Percentiles rank a stretch among this genome's conserved stretches.
Evolutionary conservation across 305 asterid species (phyloP).

Genomic region (Fraxinus dipetala): DNA sequence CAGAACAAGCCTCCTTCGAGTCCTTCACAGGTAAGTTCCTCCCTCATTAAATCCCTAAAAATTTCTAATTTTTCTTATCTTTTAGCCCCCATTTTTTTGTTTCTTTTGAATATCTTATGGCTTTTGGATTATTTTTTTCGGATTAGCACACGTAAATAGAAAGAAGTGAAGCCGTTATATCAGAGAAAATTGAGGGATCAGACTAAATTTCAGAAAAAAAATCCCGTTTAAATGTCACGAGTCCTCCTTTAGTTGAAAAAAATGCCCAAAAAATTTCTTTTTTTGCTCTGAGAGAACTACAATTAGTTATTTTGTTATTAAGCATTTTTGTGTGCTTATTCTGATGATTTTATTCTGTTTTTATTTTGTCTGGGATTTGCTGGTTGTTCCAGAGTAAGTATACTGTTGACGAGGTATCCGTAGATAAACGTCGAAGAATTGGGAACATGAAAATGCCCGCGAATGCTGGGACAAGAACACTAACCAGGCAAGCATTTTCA

Average conservation of each 20-base stretch:
- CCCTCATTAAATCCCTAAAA: neutral
- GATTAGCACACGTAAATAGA: neutral
- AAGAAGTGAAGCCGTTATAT: neutral
- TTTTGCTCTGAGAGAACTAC: neutral
- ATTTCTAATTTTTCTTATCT: neutral
- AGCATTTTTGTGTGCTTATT: neutral
- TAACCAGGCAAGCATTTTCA: constrained; percentile 67
- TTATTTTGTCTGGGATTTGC: neutral
- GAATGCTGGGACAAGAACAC: constrained; percentile 39
- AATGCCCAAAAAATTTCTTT: neutral
- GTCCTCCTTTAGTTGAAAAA: neutral
- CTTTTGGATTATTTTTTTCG: neutral
- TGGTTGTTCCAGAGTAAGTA: constrained; percentile 46
- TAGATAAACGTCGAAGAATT: constrained; percentile 71
- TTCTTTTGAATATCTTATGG: neutral
- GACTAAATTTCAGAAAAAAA: neutral
- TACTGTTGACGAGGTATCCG: constrained; percentile 45
- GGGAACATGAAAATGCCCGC: constrained; percentile 63
- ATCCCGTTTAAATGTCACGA: neutral
- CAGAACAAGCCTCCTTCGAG: constrained; percentile 52
- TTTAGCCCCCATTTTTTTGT: neutral
- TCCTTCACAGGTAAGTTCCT: constrained; percentile 37
- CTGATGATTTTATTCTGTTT: neutral
- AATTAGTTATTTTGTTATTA: neutral
- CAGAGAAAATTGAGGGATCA: neutral